A percentile compares a stretch with the other conserved stretches of the same genome.
phyloP scores from a whole-genome alignment of 192 early-diverging fungal genomes.

The Chytriomyces hyalinus region DNA sequence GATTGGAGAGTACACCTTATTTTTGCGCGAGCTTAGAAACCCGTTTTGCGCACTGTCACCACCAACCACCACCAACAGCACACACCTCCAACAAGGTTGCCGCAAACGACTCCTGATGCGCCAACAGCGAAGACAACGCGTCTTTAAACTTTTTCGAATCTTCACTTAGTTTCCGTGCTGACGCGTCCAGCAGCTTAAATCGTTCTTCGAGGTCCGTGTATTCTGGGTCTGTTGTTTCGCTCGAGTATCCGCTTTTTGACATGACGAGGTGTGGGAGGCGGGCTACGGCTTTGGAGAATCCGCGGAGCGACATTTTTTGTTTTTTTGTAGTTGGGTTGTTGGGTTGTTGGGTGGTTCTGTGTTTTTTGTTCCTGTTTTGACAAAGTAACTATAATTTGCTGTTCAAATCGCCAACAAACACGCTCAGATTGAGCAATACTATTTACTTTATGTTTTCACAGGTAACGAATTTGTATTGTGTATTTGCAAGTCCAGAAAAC shows the following conservation, averaged over 20 bases:
- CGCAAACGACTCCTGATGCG: constrained; percentile 65
- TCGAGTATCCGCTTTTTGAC: constrained; percentile 63
- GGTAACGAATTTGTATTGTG: no score
- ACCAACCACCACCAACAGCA: no score
- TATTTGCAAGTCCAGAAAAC: no score
- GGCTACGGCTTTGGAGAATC: constrained; percentile 78
- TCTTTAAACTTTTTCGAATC: constrained; percentile 74
- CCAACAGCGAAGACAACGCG: constrained; percentile 55
- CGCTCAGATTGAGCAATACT: neutral
- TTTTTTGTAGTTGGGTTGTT: no score
- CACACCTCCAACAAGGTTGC: constrained; percentile 64
- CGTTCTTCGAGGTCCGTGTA: constrained; percentile 65
- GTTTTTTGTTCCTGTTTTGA: no score
- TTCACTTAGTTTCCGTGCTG: constrained; percentile 60
- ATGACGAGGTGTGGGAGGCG: constrained; percentile 79
- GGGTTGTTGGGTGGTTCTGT: no score
- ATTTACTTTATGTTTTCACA: neutral
- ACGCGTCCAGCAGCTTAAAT: constrained; percentile 66
- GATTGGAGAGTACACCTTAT: no score
- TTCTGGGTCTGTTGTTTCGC: constrained; percentile 67
- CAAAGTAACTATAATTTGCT: no score
- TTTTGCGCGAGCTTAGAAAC: no score
- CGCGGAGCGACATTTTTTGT: constrained; percentile 67
- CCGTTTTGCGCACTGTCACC: neutral
- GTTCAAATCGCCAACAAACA: no score